These are phyloP conservation scores for Dictyostelium brefeldianum DNA, from an alignment of 78 protist genomes.

Conservation along the genomic window DNA sequence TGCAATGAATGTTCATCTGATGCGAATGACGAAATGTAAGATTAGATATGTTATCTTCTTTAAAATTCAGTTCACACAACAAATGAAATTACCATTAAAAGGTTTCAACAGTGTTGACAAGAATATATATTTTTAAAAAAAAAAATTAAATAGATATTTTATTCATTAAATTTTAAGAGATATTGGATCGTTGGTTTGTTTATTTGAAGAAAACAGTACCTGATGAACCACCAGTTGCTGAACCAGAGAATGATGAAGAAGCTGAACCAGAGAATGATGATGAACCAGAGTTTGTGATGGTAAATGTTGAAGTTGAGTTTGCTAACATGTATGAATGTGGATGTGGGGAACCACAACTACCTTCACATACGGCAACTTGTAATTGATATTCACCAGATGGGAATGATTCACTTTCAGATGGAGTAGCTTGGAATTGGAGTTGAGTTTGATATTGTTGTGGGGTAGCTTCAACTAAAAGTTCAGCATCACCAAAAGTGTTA, in stretches of 20 bases:
- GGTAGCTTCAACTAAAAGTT: slow-evolving; percentile 4
- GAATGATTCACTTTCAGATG: slow-evolving; percentile 44
- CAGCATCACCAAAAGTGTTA: slow-evolving; percentile 58
- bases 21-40: too few species aligned
- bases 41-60: too few species aligned
- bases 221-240: neutral
- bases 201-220: neutral
- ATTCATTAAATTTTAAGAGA: too few species aligned
- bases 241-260: neutral
- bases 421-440: slow-evolving; percentile 39
- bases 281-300: slow-evolving; percentile 28
- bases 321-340: slow-evolving; percentile 17
- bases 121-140: too few species aligned
- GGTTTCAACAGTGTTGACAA: too few species aligned
- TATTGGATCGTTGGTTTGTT: too few species aligned
- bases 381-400: slow-evolving; percentile 39
- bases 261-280: neutral
- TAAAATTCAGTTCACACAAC: too few species aligned
- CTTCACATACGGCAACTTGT: slow-evolving; percentile 57
- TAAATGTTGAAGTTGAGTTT: slow-evolving; percentile 3
- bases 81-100: too few species aligned
- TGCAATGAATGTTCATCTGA: too few species aligned
- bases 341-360: slow-evolving; percentile 71
- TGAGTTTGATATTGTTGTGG: slow-evolving; percentile 21
- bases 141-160: too few species aligned